Conservation (phyloP, 345 rosid genomes). For the Eucalyptus curtisii region DNA sequence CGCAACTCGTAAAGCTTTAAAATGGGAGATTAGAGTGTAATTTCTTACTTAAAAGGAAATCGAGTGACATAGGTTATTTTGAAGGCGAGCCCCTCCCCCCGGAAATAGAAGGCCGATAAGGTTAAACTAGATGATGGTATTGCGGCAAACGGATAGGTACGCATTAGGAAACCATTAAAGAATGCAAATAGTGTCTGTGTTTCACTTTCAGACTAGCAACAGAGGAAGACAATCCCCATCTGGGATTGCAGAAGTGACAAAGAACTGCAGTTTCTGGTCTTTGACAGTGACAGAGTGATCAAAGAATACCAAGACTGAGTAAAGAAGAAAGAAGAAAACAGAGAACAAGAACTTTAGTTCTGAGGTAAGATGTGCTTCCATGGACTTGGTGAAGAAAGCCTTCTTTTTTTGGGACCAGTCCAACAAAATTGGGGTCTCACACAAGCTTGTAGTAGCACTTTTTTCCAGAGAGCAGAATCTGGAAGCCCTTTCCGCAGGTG, state of each 20-base stretch:
- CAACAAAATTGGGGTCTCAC: neutral
- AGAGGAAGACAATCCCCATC: neutral
- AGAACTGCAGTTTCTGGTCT: neutral
- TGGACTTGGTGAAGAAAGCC: neutral
- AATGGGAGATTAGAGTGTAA: neutral
- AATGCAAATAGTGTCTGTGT: neutral
- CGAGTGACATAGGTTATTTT: neutral
- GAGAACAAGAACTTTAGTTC: neutral
- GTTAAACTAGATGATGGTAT: neutral
- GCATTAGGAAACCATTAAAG: neutral
- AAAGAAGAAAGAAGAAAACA: neutral
- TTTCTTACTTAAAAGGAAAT: neutral
- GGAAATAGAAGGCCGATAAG: neutral
- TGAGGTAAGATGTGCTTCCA: neutral
- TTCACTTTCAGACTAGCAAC: neutral
- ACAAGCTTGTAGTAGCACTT: slow-evolving; percentile 45
- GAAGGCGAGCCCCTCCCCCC: neutral
- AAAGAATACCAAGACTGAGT: neutral
- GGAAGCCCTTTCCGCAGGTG: slow-evolving; percentile 28
- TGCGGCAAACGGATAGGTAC: neutral
- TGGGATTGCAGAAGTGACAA: neutral
- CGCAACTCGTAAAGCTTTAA: neutral
- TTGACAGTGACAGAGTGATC: neutral
- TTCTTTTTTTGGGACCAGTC: neutral
- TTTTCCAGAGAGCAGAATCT: slow-evolving; percentile 22